A percentile compares a stretch with the other conserved stretches of the same genome.
These are phyloP conservation scores for Coffea humblotiana DNA, from an alignment of 305 asterid species.

Conservation along the genomic window DNA sequence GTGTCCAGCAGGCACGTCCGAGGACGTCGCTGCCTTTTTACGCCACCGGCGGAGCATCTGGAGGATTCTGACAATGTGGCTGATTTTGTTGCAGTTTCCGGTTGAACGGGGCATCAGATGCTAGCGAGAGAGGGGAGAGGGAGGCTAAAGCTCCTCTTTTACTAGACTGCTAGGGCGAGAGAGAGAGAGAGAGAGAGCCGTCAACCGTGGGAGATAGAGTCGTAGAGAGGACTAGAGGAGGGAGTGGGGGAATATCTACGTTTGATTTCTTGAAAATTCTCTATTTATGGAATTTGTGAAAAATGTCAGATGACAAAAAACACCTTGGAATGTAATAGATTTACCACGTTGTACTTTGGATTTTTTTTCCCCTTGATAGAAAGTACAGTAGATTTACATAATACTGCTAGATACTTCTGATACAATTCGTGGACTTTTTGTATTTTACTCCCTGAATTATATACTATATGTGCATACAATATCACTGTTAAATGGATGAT, in stretches of 20 bases:
- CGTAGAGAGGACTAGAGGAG: slow-evolving; percentile 11
- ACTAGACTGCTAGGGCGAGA: too few relatives aligned
- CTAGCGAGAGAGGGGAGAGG: not conserved
- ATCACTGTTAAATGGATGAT: too few relatives aligned
- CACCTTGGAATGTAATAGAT: slow-evolving; percentile 27
- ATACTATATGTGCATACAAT: too few relatives aligned
- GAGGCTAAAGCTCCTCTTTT: not conserved
- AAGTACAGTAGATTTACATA: too few relatives aligned
- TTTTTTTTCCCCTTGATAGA: not conserved
- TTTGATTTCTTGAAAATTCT: not conserved
- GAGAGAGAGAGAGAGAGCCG: too few relatives aligned
- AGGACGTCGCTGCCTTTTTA: slow-evolving; percentile 40
- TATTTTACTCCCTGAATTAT: too few relatives aligned
- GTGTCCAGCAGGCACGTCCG: slow-evolving; percentile 76
- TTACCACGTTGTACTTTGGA: slow-evolving; percentile 14
- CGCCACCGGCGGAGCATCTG: slow-evolving; percentile 77
- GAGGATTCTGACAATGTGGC: slow-evolving; percentile 62
- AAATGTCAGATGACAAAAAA: not conserved
- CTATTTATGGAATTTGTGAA: too few relatives aligned
- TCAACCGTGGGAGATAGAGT: not conserved
- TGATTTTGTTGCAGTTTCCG: slow-evolving; percentile 51
- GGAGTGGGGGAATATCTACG: not conserved
- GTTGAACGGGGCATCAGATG: slow-evolving; percentile 20
- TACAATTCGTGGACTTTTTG: too few relatives aligned
- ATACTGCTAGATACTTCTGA: too few relatives aligned